Evolutionary conservation across 2,329 filamentous ascomycete species (phyloP), one percentile per base, ranked within the genome.

Genomic region (Cladophialophora psammophila): DNA sequence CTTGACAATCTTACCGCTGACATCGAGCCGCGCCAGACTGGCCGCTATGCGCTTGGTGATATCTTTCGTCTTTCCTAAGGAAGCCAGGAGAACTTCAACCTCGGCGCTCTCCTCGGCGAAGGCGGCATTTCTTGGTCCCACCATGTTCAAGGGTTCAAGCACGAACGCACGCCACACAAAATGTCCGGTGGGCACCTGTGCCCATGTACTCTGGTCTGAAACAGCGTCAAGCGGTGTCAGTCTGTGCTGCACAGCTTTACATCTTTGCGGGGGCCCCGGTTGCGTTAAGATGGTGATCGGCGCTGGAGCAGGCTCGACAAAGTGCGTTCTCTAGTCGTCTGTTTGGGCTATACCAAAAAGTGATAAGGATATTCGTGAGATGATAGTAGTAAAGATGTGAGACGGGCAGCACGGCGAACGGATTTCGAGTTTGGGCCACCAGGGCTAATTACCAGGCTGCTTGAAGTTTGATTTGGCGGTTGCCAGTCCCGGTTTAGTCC

Each of bases 11-110:
- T 93, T 93, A 18, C 94, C 95, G 61, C 92, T 96, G 42, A 90
- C 88, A 74, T 98, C 93, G 38, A 99, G 84, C 64, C 94, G 87
- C 42, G 88, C 87, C 72, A 97, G 85, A 60, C 92, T 96, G 34
- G 91, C 90, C 79, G 96, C 91, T 64, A 99, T 97, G 83, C 96
- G 97, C 83, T 95, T 97, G 36, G 93, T 97, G 77, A 98, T 86
- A 76, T 93, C 88, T 67, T 93, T 91, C 73, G 96, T 96, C 85
- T 97, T 98, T 74, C 96, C 93, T 69, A 98, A 88, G 72, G 88
- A 88, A 64, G 88, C 87, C 71, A 86, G 86, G 31, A 90, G 79
- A 62, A 90, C 87, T 77, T 90, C 87, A 50, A 90, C 88, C 78
- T 90, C 88, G 6, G 88, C 88, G 76, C 86, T 87, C 80, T 90